phyloP scores from a whole-genome alignment of 78 protist species.

The Polysphondylium violaceum region DNA sequence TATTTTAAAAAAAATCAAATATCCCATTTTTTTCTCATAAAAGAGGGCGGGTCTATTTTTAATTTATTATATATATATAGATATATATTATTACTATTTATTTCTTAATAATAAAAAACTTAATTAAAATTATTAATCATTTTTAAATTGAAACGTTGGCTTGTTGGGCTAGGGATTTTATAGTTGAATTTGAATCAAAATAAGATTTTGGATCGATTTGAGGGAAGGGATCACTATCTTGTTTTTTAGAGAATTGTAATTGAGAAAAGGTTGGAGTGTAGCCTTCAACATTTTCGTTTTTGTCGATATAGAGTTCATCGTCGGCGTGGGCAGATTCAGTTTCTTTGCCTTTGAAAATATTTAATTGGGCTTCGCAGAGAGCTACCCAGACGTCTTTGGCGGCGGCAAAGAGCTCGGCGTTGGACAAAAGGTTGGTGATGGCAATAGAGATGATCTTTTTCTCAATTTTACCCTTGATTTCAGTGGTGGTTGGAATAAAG shows the following conservation, averaged over 20 bases:
- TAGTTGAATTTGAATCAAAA: constrained; percentile 6
- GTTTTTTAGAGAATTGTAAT: constrained; percentile 60
- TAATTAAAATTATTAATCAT: too few relatives aligned
- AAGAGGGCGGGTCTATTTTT: too few relatives aligned
- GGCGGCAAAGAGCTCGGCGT: not conserved
- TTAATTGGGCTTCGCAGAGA: constrained; percentile 27
- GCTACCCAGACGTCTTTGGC: constrained; percentile 22
- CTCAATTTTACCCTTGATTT: constrained; percentile 59
- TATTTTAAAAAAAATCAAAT: too few relatives aligned
- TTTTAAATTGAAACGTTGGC: too few relatives aligned
- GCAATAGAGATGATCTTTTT: constrained; percentile 70
- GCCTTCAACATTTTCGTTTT: constrained; percentile 40
- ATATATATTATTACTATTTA: too few relatives aligned
- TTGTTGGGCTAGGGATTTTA: constrained; percentile 6
- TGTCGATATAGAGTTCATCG: not conserved
- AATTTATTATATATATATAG: too few relatives aligned
- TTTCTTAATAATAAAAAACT: too few relatives aligned
- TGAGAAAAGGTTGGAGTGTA: constrained; percentile 68
- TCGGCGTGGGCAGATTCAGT: not conserved
- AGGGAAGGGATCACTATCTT: constrained; percentile 68
- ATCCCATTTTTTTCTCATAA: too few relatives aligned
- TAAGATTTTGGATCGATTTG: constrained; percentile 16
- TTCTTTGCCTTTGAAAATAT: constrained; percentile 13
- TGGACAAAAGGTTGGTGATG: constrained; percentile 23
- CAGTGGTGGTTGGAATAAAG: constrained; percentile 38